Evolutionary conservation across 2,329 filamentous ascomycete species (phyloP), one percentile per base, ranked within the genome.

Genomic region (Fusarium mangiferae): DNA sequence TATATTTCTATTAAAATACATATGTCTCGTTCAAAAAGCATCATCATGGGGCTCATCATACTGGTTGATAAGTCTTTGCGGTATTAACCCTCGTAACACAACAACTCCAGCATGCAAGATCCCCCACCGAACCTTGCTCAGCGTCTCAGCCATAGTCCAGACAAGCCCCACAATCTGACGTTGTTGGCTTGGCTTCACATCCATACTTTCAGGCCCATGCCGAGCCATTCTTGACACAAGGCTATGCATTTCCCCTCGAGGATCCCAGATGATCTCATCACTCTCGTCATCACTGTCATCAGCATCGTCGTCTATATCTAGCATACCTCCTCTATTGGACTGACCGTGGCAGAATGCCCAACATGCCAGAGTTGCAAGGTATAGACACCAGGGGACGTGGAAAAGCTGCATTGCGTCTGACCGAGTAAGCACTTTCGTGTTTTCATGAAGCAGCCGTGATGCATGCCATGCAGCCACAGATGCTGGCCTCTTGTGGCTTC

Each of bases 41-140:
- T 59, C 51, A 20, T 62, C 35, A 22, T 61, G 51, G 4, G 60
- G 60, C 33, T 59, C 39, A 20, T 62, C 51, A 26, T 62, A 59
- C 51, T 62, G 60, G 18, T 59, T 62, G 14, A 58, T 58, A 6
- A 62, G 60, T n/a, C 60, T 45, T 20, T 76, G 74, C 28, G 80
- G 80, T 4, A 81, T 80, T 42, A 84, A 54, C 1, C 80, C 81
- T 22, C 79, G 74, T 45, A 91, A 75, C 7, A 91, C 89, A 70
- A 88, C 86, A 81, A 90, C 89, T 1, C 87, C 89, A 75, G 90
- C 87, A 71, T 90, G 88, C 9, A 91, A 86, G 7, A 91, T 88
- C 0, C 88, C 89, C 90, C 90, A 91, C 58, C 90, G 77, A 3
- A 91, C 86, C 63, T 87, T 89, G 17, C 86, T 86, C 71, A 91